A percentile compares a stretch with the other conserved stretches of the same genome.
Evolutionary conservation across 1,139 yeast genomes (phyloP).

Genomic region (Hyphopichia khmerensis): DNA sequence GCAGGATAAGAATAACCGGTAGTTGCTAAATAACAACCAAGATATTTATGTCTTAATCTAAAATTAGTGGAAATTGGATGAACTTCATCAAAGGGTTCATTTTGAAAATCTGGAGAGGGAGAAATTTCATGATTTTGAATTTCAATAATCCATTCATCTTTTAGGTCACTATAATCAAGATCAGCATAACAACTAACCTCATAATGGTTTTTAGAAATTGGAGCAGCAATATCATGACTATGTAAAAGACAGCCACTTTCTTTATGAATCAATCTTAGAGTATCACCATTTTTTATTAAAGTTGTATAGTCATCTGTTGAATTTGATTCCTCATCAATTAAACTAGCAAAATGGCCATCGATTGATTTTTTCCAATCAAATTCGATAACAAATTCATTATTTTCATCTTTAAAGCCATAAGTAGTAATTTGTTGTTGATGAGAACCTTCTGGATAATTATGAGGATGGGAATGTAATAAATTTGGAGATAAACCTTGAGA

Average conservation of each 20-base stretch:
- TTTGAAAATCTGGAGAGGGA: slow-evolving; percentile 46
- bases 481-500: slow-evolving; percentile 75
- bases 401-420: slow-evolving; percentile 69
- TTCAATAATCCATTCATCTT: slow-evolving; percentile 75
- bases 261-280: slow-evolving; percentile 55
- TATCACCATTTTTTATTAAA: slow-evolving; percentile 48
- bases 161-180: slow-evolving; percentile 51
- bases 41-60: slow-evolving; percentile 55
- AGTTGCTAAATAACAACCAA: slow-evolving; percentile 75
- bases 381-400: slow-evolving; percentile 62
- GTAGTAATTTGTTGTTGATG: slow-evolving; percentile 75
- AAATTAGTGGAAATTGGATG: slow-evolving; percentile 75
- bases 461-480: slow-evolving; percentile 68
- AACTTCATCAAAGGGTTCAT: slow-evolving; percentile 35
- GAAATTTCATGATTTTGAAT: slow-evolving; percentile 58
- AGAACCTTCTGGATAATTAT: slow-evolving; percentile 70
- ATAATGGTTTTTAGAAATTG: slow-evolving; percentile 48
- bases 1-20: slow-evolving; percentile 71
- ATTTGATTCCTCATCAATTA: slow-evolving; percentile 28
- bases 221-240: slow-evolving; percentile 59
- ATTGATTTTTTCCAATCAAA: slow-evolving; percentile 30
- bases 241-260: slow-evolving; percentile 57
- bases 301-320: slow-evolving; percentile 18
- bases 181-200: slow-evolving; percentile 75
- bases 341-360: slow-evolving; percentile 28